Percentiles rank a stretch among this genome's conserved stretches.
These are phyloP conservation scores for Tetraselmis striata DNA, from an alignment of 139 green algal species.

Conservation along the genomic window DNA sequence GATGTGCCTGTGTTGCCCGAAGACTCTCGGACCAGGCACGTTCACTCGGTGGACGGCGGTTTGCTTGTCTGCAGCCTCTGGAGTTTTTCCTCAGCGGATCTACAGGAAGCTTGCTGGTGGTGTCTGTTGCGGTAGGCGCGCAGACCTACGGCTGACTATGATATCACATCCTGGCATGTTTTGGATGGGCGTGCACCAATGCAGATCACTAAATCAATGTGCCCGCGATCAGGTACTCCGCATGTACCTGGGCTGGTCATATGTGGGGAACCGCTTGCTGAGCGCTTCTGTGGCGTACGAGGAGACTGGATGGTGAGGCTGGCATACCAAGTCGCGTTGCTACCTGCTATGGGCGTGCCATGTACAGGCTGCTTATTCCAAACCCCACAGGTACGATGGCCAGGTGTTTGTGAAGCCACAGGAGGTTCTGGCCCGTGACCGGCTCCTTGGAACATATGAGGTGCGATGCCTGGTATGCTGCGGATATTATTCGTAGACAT, in stretches of 20 bases:
- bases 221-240: too few relatives aligned
- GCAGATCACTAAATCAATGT: too few relatives aligned
- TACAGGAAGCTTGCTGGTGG: slow-evolving; percentile 60
- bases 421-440: slow-evolving; percentile 73
- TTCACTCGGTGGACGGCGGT: too few relatives aligned
- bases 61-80: slow-evolving; percentile 33
- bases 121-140: slow-evolving; percentile 50
- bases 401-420: slow-evolving; percentile 76
- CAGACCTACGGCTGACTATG: too few relatives aligned
- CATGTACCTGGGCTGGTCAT: slow-evolving; percentile 87
- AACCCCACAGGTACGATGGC: slow-evolving; percentile 50
- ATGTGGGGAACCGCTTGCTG: slow-evolving; percentile 84
- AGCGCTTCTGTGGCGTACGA: slow-evolving; percentile 80
- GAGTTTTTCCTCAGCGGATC: slow-evolving; percentile 50
- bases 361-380: background rate
- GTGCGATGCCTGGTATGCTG: too few relatives aligned
- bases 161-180: too few relatives aligned
- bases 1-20: background rate
- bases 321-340: background rate
- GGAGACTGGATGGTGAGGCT: slow-evolving; percentile 47
- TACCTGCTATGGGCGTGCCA: background rate
- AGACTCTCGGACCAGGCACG: background rate
- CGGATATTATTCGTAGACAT: too few relatives aligned
- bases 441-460: slow-evolving; percentile 66
- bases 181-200: too few relatives aligned